phyloP scores from a whole-genome alignment of 495 filamentous ascomycete genomes.

The Neurospora sublineolata region DNA sequence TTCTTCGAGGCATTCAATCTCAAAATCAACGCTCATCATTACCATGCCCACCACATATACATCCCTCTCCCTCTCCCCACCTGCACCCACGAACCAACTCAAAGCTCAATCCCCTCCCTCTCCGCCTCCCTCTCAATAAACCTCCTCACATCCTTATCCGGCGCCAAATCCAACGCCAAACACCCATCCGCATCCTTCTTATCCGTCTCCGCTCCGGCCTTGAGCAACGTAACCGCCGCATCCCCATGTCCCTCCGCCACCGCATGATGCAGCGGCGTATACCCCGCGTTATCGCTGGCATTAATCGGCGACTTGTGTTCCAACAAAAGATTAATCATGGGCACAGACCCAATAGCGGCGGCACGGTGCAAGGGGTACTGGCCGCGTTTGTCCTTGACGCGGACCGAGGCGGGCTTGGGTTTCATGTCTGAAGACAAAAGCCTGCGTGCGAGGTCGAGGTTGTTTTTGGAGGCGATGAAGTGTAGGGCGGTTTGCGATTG shows the following conservation, averaged over 20 bases:
- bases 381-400: slow-evolving; percentile 73
- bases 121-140: slow-evolving; percentile 75
- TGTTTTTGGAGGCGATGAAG: slow-evolving; percentile 81
- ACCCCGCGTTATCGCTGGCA: slow-evolving; percentile 70
- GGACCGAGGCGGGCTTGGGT: slow-evolving; percentile 53
- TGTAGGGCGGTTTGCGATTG: slow-evolving; percentile 65
- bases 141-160: slow-evolving; percentile 51
- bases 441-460: slow-evolving; percentile 67
- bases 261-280: slow-evolving; percentile 87
- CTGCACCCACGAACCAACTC: slow-evolving; percentile 1
- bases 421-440: slow-evolving; percentile 51
- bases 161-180: slow-evolving; percentile 70
- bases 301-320: slow-evolving; percentile 74
- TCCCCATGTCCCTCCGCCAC: slow-evolving; percentile 90
- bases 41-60: background rate
- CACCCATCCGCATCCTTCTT: slow-evolving; percentile 63
- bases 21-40: background rate
- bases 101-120: slow-evolving; percentile 70
- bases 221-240: slow-evolving; percentile 69
- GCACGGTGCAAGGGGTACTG: slow-evolving; percentile 86
- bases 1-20: background rate
- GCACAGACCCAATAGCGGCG: slow-evolving; percentile 76
- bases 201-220: slow-evolving; percentile 71
- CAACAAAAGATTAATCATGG: slow-evolving; percentile 72
- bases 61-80: background rate